Percentiles rank a stretch among this genome's conserved stretches.
phyloP scores from a whole-genome alignment of 768 basidiomycete species.

The Phaeolepiota aurea region DNA sequence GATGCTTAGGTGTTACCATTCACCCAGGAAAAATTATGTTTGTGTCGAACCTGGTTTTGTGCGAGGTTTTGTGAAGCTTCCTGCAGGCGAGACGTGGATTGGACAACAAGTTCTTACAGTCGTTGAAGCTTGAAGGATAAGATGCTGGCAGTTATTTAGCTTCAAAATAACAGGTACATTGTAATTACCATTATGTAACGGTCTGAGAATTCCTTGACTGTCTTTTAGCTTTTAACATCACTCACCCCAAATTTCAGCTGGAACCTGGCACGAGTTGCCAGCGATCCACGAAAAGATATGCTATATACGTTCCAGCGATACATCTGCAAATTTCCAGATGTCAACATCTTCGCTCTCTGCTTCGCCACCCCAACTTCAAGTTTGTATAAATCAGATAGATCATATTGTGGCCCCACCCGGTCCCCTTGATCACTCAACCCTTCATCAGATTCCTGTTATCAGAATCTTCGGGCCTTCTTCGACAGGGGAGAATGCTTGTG shows the following conservation, averaged over 20 bases:
- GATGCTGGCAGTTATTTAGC: no score
- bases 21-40: slow-evolving; percentile 69
- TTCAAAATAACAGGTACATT: no score
- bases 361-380: slow-evolving; percentile 18
- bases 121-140: background rate
- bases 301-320: no score
- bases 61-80: slow-evolving; percentile 56
- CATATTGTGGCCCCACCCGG: slow-evolving; percentile 51
- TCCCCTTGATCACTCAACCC: slow-evolving; percentile 51
- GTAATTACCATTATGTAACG: no score
- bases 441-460: slow-evolving; percentile 69
- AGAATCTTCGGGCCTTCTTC: slow-evolving; percentile 84
- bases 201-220: no score
- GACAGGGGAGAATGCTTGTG: slow-evolving; percentile 66
- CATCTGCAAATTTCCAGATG: no score
- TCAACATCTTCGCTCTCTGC: no score
- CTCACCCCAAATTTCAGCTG: no score
- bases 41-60: slow-evolving; percentile 92
- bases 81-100: slow-evolving; percentile 62
- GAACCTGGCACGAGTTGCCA: no score
- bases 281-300: no score
- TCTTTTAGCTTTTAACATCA: no score
- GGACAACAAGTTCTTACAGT: slow-evolving; percentile 66
- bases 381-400: slow-evolving; percentile 55
- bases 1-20: slow-evolving; percentile 1